Conservation (phyloP, 768 basidiomycete species). For the Termitomyces sp. region DNA sequence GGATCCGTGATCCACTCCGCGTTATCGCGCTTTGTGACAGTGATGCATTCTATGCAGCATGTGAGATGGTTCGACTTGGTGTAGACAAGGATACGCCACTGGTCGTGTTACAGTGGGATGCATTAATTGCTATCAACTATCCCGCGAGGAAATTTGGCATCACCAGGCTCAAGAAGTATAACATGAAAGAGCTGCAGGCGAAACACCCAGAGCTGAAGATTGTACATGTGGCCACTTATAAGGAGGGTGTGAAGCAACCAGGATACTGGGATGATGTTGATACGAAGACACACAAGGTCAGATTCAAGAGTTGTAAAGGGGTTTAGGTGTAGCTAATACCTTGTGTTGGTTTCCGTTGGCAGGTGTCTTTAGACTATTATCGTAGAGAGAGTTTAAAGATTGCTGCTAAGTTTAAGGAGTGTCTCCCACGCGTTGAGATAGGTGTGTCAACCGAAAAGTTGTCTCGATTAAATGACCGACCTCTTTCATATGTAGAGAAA, state of each 20-base stretch:
- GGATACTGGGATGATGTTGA: slow-evolving; percentile 92
- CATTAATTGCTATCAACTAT: slow-evolving; percentile 93
- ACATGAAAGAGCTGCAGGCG: slow-evolving; percentile 71
- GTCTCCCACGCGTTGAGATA: slow-evolving; percentile 75
- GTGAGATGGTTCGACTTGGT: slow-evolving; percentile 80
- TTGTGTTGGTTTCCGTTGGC: neutral
- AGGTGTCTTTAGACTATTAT: slow-evolving; percentile 94
- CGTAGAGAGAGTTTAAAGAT: slow-evolving; percentile 89
- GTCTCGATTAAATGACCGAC: neutral
- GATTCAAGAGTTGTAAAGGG: neutral
- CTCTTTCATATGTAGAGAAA: slow-evolving; percentile 59
- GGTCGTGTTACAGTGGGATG: slow-evolving; percentile 86
- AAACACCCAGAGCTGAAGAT: slow-evolving; percentile 81
- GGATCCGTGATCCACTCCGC: slow-evolving; percentile 72
- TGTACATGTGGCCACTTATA: slow-evolving; percentile 95
- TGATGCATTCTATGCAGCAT: slow-evolving; percentile 83
- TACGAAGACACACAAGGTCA: slow-evolving; percentile 88
- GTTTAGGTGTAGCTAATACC: neutral
- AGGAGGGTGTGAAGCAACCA: slow-evolving; percentile 81
- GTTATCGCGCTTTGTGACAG: slow-evolving; percentile 89
- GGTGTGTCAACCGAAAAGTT: slow-evolving; percentile 38
- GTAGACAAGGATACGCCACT: slow-evolving; percentile 60
- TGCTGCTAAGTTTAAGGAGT: slow-evolving; percentile 75
- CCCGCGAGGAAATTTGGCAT: slow-evolving; percentile 91
- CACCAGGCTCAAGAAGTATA: slow-evolving; percentile 76